Evolutionary conservation across 768 basidiomycete species (phyloP).

Genomic region (Gloeopeniophorella convolvens): DNA sequence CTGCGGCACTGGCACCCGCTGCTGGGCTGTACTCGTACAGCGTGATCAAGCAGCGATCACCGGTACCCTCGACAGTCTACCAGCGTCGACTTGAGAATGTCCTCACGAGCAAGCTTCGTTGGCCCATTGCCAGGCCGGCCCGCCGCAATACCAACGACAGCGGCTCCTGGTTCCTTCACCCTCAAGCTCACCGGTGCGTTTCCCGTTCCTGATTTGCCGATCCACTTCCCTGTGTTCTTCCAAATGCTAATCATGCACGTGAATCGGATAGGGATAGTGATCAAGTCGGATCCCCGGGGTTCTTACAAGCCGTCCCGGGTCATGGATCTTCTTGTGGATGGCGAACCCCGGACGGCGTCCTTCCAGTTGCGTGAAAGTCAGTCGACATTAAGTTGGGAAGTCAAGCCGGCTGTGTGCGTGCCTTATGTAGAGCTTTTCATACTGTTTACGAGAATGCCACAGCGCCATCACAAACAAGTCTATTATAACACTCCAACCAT

Average conservation of each 20-base stretch:
- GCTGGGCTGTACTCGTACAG: too few species aligned
- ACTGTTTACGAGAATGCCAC: not conserved
- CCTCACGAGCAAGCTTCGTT: too few species aligned
- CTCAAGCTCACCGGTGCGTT: not conserved
- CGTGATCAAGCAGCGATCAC: too few species aligned
- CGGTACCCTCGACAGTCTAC: too few species aligned
- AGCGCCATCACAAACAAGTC: slow-evolving; percentile 10
- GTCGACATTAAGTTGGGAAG: slow-evolving; percentile 6
- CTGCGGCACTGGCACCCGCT: too few species aligned
- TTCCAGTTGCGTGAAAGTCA: slow-evolving; percentile 3
- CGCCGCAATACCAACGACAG: too few species aligned
- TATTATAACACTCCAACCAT: slow-evolving; percentile 4
- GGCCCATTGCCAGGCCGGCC: too few species aligned
- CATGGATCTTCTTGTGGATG: slow-evolving; percentile 8
- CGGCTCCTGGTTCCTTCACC: too few species aligned
- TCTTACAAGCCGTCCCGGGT: slow-evolving; percentile 1
- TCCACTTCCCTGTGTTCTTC: not conserved
- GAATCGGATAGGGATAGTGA: not conserved
- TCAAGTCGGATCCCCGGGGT: slow-evolving; percentile 4
- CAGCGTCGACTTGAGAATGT: too few species aligned
- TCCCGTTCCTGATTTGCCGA: too few species aligned
- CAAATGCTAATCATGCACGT: not conserved
- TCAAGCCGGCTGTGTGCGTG: slow-evolving; percentile 1
- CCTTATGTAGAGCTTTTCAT: not conserved
- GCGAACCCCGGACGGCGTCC: not conserved